Conservation (phyloP, 768 basidiomycete species). For the Cytidiella melzeri region DNA sequence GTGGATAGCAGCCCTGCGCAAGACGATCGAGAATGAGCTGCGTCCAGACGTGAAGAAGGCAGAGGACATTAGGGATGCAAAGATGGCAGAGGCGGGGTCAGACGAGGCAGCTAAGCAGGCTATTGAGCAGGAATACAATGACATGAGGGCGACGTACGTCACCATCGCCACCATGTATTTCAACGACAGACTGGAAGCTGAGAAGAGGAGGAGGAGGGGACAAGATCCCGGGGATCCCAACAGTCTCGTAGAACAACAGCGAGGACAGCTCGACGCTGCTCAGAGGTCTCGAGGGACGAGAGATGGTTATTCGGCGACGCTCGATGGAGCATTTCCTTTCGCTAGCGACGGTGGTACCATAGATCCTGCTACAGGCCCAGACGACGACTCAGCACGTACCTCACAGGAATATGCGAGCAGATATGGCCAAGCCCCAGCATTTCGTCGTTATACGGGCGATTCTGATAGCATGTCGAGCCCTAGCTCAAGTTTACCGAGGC, state of each 20-base stretch:
- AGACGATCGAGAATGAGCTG: conserved; percentile 45
- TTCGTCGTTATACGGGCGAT: not conserved
- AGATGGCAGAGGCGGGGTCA: conserved; percentile 38
- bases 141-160: conserved; percentile 39
- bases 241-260: not conserved
- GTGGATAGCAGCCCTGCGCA: conserved; percentile 44
- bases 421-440: not conserved
- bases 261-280: not conserved
- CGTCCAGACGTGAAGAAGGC: conserved; percentile 49
- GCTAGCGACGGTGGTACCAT: not conserved
- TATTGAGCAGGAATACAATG: conserved; percentile 33
- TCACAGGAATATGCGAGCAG: not conserved
- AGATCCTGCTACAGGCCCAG: not conserved
- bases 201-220: conserved; percentile 22
- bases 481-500: not conserved
- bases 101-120: conserved; percentile 26
- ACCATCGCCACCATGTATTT: conserved; percentile 42
- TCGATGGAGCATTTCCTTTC: not conserved
- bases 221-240: conserved; percentile 22
- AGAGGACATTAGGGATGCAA: conserved; percentile 47
- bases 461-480: not conserved
- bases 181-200: conserved; percentile 31
- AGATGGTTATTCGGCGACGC: not conserved
- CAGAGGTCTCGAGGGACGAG: not conserved
- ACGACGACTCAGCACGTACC: not conserved